These are phyloP conservation scores for Polytrichum formosum DNA, from an alignment of 225 moss, liverwort and hornwort species.

Conservation along the genomic window DNA sequence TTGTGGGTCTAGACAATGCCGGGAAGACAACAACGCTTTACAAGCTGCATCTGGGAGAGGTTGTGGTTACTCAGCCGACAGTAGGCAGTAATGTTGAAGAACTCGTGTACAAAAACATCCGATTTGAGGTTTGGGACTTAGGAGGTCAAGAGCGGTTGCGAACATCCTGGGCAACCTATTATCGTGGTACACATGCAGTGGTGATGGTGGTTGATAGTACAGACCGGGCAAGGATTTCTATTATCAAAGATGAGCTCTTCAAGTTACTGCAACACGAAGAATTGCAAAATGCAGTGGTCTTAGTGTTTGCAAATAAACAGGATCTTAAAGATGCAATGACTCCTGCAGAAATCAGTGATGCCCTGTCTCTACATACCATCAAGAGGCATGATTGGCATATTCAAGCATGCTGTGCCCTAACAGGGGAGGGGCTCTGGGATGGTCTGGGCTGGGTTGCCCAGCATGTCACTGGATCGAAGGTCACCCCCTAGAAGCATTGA, in stretches of 20 bases:
- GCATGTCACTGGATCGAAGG: constrained; percentile 74
- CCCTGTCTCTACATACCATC: constrained; percentile 71
- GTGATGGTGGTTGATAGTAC: constrained; percentile 91
- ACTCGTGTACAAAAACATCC: constrained; percentile 77
- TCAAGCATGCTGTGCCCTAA: constrained; percentile 83
- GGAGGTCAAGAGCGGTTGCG: constrained; percentile 87
- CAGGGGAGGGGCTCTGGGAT: constrained; percentile 84
- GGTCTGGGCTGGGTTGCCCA: constrained; percentile 90
- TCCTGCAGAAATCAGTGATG: constrained; percentile 83
- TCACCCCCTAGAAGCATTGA: constrained; percentile 31
- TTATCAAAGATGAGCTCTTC: constrained; percentile 78
- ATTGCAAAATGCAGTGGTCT: constrained; percentile 67
- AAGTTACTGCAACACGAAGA: constrained; percentile 78
- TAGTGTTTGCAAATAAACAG: constrained; percentile 86
- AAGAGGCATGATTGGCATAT: constrained; percentile 91
- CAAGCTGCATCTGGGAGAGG: constrained; percentile 87
- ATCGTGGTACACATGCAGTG: constrained; percentile 82
- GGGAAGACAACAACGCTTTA: constrained; percentile 86
- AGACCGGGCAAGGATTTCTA: constrained; percentile 64
- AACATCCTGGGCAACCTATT: constrained; percentile 83
- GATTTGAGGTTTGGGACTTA: constrained; percentile 89
- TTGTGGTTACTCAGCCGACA: constrained; percentile 82
- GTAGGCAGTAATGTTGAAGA: constrained; percentile 89
- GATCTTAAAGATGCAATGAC: constrained; percentile 87
- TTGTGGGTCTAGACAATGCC: constrained; percentile 85